A percentile compares a stretch with the other conserved stretches of the same genome.
phyloP scores from a whole-genome alignment of 2,329 filamentous ascomycete species.

The Epicoccum nigrum region DNA sequence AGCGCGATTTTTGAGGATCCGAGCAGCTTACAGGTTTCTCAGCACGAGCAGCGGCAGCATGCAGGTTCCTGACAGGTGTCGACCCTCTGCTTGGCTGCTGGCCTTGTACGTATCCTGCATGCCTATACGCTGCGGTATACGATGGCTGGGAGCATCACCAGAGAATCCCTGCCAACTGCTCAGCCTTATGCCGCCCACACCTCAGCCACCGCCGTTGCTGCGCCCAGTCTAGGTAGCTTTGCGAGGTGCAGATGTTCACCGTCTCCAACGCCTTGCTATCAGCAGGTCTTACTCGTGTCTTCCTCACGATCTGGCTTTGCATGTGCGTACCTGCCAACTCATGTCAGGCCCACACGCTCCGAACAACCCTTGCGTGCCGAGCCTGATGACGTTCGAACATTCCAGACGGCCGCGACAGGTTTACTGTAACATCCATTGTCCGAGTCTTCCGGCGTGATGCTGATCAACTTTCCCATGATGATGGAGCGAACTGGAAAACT shows the following conservation, averaged over 20 bases:
- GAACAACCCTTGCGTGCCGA: slow-evolving; percentile 7
- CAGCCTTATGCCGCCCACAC: slow-evolving; percentile 14
- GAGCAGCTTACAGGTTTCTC: background rate
- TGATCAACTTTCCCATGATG: background rate
- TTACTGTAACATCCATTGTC: slow-evolving; percentile 1
- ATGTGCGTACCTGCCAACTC: slow-evolving; percentile 4
- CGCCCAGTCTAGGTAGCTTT: background rate
- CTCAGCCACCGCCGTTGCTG: slow-evolving; percentile 13
- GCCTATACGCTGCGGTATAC: slow-evolving; percentile 14
- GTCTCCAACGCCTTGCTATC: background rate
- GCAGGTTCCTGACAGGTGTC: slow-evolving; percentile 9
- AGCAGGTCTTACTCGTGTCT: background rate
- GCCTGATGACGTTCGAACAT: slow-evolving; percentile 17
- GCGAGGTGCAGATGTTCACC: background rate
- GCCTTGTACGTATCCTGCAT: slow-evolving; percentile 8
- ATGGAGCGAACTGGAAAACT: slow-evolving; percentile 2
- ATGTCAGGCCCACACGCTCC: slow-evolving; percentile 4
- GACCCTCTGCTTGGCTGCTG: slow-evolving; percentile 4
- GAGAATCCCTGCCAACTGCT: background rate
- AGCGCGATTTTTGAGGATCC: background rate
- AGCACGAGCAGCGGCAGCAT: background rate
- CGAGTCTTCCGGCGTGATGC: slow-evolving; percentile 5
- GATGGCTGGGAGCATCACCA: slow-evolving; percentile 13
- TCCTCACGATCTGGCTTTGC: background rate
- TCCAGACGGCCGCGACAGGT: slow-evolving; percentile 5